Base-by-base conservation (phyloP, 2,329 filamentous ascomycete genomes). In the Diaporthe ampelina region DNA sequence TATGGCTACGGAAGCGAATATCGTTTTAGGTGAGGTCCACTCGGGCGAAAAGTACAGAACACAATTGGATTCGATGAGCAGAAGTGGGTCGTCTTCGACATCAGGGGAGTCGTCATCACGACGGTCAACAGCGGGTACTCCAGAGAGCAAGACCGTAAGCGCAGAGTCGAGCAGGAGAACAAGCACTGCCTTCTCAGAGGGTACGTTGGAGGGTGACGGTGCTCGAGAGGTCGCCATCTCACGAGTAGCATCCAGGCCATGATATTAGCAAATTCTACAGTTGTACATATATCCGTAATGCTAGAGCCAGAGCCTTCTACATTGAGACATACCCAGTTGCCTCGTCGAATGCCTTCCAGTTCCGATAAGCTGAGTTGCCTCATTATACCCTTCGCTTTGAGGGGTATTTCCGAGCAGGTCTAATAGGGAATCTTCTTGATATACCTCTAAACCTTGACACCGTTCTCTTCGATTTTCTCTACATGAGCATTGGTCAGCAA, bases 391-490 rank as follows among this genome's bases (percentile, higher is more conserved):
- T 13, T 26, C 11, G 17, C 21, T 10, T 21, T 40, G 15, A 17
- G 2, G 13, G 10, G 21, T 4, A 26, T n/a, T 21, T 13, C 32
- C 21, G 24, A 11, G 21, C 6, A 24, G 45, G 9, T 26, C 13
- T 40, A 26, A 5, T n/a, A 54, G 19, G 21, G 24, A 26, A 40
- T 52, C 19, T 26, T 24, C 45, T 48, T 21, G 19, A 26, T 58
- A 4, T 15, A 1, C n/a, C 32, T 50, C 32, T 65, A 75, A 21
- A 81, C 77, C 76, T 75, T 78, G 65, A 81, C 79, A 19, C 80
- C 80, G 50, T 81, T 81, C 77, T 81, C 80, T 76, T 78, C 74
- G 26, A 81, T 68, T 74, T 81, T 81, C 73, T 77, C 63, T 68
- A 11, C 35, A 17, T 24, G 8, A n/a, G 32, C 35, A 9, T 15